Base-by-base conservation (phyloP, 371 early-diverging fungal species). In the Sporodiniella umbellata region DNA sequence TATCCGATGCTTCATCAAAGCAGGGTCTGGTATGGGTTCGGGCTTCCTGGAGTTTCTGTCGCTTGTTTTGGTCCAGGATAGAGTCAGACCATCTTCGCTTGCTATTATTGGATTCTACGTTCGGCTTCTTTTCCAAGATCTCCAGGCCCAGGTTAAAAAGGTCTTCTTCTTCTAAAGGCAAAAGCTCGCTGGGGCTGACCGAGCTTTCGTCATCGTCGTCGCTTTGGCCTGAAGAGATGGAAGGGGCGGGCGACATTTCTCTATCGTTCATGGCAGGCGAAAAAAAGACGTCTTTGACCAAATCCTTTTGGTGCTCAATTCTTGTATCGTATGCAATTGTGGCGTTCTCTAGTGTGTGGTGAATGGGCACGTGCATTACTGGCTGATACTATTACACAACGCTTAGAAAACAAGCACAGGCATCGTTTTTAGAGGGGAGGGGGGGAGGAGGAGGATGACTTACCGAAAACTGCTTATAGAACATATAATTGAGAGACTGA, bases 271-370 rank as follows among this genome's bases (percentile, higher is more conserved):
- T 67, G 1, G 74, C 66, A 12, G 70, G 74, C 4, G 74, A 74
- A 22, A 74, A 70, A 38, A 74, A 74, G n/a, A 74, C 74, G 26
- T 74, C 74, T 50, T 74, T 74, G 35, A 74, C 74, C 10, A 73
- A 44, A 33, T 74, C 74, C 18, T 59, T 63, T 50, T 68, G 72
- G 10, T 58, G 60, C 7, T 64, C 58, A 6, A 52, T 51, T 12
- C 55, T 58, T 5, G 61, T 62, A 48, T 73, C 73, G 59, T 66
- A 77, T 7, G 67, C 63, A 35, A 77, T 77, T 4, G 70, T 76
- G 12, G 70, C 68, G 40, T 77, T 77, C 44, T 73, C 73, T 14
- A 77, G 48, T 0, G 77, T 73, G 42, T 71, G 73, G 43, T 77
- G 73, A 48, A 73, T 73, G 33, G 73, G 72, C 21, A 51, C 44